Evolutionary conservation across 1,284 basidiomycete species (phyloP), one percentile per base, ranked within the genome.

Genomic region (Bjerkandera adusta): DNA sequence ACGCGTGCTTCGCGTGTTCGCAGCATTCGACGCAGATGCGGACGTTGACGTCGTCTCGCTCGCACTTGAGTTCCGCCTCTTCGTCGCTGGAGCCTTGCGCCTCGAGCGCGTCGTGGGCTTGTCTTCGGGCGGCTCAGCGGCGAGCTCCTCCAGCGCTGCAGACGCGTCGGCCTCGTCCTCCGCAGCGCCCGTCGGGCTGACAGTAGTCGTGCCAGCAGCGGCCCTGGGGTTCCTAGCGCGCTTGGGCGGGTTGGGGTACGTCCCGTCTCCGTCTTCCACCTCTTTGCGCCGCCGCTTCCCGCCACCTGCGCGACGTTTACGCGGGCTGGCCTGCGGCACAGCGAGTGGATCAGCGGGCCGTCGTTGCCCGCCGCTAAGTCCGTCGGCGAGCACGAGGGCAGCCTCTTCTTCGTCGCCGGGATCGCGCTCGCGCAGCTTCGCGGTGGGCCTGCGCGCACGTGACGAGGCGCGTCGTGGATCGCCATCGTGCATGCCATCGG

Each of bases 231-330:
- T 70, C 21, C 83, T 73, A 13, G 79, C 73, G 26, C 83, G 75
- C 63, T 85, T 85, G 5, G 81, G 76, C n/a, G 85, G 85, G 52
- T 86, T 85, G 5, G 81, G 83, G 58, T 85, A 86, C 6, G 79
- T 75, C 1, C 76, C 71, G 52, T 87, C 83, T 5, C 72, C 77
- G 39, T 85, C 82, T 33, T 84, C 83, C 4, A 62, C 63, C 33
- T 84, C 83, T 59, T 70, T 78, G 20, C 81, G 69, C 58, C 76
- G 81, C 45, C 83, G 70, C 58, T 79, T 83, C 11, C 62, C 61
- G 38, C 66, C 68, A 56, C 60, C 46, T 30, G 53, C 54, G 48
- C 60, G 39, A 20, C 30, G n/a, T n/a, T n/a, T n/a, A n/a, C n/a
- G n/a, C n/a, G n/a, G n/a, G n/a, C n/a, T n/a, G n/a, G n/a, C n/a